Evolutionary conservation across 2,329 filamentous ascomycete species (phyloP), one percentile per base, ranked within the genome.

Genomic region (Aspergillus unguis): DNA sequence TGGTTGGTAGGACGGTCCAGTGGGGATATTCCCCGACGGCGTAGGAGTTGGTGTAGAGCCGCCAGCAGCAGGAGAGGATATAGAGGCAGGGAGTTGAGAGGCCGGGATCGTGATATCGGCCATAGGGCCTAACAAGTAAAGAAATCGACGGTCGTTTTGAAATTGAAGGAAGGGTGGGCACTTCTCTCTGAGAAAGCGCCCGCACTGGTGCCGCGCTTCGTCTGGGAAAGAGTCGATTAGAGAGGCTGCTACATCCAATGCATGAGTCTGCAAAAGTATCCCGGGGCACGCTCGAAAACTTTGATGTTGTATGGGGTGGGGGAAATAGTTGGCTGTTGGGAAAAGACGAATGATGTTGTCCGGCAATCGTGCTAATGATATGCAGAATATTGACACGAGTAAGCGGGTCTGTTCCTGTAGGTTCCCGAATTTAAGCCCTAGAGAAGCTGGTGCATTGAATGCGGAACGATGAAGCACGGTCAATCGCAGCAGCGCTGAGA

Each of bases 171-270:
- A 72, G 3, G 67, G 65, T 0, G 72, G 69, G 33, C 68, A 74
- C 53, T 68, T 70, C 37, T 77, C 76, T 48, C 67, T 72, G 31
- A 77, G 61, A 36, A 75, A 71, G 23, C 71, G 70, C 9, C 65
- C 66, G 50, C 74, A 75, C 46, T 75, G 69, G 11, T 71, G 61
- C 9, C 73, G 71, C 26, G 68, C 65, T 45, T 77, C 75, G 36
- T 77, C 73, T 11, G 72, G 68, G 48, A 77, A 69, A 11, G 68
- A 66, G 51, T 78, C 76, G 29, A 75, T 66, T 3, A 77, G 63
- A 8, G 71, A 70, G 7, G 74, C 70, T 8, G 75, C 74, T 10
- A 77, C 72, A 53, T 78, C 75, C 10, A 77, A 62, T 9, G 74
- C 69, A 37, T 75, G 70, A 5, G 70, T 69, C 52, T 72, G 71